Conservation (phyloP, 345 rosid genomes). For the Corchorus capsularis region DNA sequence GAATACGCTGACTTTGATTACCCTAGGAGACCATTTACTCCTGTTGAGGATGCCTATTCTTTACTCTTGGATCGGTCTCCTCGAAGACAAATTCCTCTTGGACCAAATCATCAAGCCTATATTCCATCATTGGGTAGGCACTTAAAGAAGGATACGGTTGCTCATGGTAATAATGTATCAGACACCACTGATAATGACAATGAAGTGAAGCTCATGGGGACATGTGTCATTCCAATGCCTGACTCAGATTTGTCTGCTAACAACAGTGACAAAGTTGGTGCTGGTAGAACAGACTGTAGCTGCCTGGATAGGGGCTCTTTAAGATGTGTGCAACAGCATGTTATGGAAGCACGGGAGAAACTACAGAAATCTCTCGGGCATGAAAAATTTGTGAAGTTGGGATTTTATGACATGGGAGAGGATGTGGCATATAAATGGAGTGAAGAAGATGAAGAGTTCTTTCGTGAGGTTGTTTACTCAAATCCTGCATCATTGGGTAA, state of each 20-base stretch:
- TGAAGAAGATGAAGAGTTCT: slow-evolving; percentile 45
- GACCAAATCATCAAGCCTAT: slow-evolving; percentile 59
- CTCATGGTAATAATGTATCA: slow-evolving; percentile 4
- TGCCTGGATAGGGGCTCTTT: slow-evolving; percentile 43
- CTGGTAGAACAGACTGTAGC: slow-evolving; percentile 29
- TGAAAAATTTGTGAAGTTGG: slow-evolving; percentile 40
- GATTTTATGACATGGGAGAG: slow-evolving; percentile 63
- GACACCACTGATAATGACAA: slow-evolving; percentile 17
- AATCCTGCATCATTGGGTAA: slow-evolving; percentile 46
- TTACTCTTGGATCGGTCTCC: slow-evolving; percentile 30
- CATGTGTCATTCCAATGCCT: slow-evolving; percentile 60
- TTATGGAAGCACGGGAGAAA: slow-evolving; percentile 47
- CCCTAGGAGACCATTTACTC: slow-evolving; percentile 27
- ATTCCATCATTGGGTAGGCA: slow-evolving; percentile 46
- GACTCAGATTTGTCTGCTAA: slow-evolving; percentile 21
- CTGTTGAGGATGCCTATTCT: slow-evolving; percentile 37
- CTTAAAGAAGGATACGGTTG: background rate
- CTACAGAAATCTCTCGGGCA: slow-evolving; percentile 43
- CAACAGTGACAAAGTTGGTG: slow-evolving; percentile 22
- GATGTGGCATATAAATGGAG: slow-evolving; percentile 47
- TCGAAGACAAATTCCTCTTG: slow-evolving; percentile 49
- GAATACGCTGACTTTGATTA: slow-evolving; percentile 40
- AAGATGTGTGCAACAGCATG: slow-evolving; percentile 46
- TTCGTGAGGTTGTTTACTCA: slow-evolving; percentile 35
- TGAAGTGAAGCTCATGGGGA: slow-evolving; percentile 41